Conservation (phyloP, 1,284 basidiomycete genomes). For the Cutaneotrichosporon cavernicola region DNA sequence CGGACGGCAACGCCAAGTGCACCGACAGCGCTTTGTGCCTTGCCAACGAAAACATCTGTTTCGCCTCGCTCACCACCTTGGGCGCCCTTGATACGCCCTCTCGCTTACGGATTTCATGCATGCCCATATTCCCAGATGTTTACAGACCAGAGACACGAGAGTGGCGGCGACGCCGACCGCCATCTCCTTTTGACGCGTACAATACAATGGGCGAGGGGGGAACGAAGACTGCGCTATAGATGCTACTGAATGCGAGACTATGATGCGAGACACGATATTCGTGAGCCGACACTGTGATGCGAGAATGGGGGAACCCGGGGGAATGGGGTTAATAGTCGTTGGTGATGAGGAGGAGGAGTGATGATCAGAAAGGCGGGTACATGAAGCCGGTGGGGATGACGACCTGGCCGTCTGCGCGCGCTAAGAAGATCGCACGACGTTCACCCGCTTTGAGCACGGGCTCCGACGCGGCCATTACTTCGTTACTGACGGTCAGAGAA, state of each 20-base stretch:
- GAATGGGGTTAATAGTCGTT: too few relatives aligned
- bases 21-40: neutral
- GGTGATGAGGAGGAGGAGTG: neutral
- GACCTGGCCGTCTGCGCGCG: constrained; percentile 77
- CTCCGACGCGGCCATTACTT: constrained; percentile 61
- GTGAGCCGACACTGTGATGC: neutral
- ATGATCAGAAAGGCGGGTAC: constrained; percentile 60
- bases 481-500: constrained; percentile 25
- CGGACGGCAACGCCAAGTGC: too few relatives aligned
- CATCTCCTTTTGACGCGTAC: neutral
- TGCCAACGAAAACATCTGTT: neutral
- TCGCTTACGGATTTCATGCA: neutral
- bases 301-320: neutral
- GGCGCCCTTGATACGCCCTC: neutral
- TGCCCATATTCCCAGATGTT: neutral
- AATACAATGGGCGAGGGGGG: neutral
- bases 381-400: constrained; percentile 83
- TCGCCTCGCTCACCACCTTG: neutral
- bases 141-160: neutral
- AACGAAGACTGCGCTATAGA: neutral
- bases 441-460: constrained; percentile 31
- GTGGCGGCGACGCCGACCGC: neutral
- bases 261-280: constrained; percentile 1
- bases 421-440: constrained; percentile 71
- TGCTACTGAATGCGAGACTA: neutral